Evolutionary conservation across 1,284 basidiomycete species (phyloP).

Genomic region (Singerocomus rubriflavus): DNA sequence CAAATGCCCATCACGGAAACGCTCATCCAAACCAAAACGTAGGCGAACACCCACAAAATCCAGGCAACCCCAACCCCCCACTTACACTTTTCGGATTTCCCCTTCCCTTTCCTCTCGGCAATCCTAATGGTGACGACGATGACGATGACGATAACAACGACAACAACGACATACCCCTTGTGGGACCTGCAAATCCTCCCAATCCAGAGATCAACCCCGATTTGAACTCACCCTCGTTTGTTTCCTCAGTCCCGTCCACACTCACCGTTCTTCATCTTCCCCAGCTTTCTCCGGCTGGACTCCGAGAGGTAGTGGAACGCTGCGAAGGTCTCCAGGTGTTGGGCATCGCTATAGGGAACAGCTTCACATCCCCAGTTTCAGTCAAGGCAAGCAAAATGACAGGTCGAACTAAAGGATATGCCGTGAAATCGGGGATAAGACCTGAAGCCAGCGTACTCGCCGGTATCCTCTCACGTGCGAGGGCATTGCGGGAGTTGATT

Average conservation of each 20-base stretch:
- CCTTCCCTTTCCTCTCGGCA: conserved; percentile 13
- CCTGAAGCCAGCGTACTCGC: conserved; percentile 16
- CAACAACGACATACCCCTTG: not conserved
- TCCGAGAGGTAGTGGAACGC: conserved; percentile 22
- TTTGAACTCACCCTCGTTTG: conserved; percentile 3
- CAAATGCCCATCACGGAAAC: conserved; percentile 2
- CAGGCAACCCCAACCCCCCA: conserved; percentile 4
- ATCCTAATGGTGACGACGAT: not conserved
- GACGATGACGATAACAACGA: not conserved
- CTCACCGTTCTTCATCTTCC: conserved; percentile 25
- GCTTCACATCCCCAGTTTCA: conserved; percentile 7
- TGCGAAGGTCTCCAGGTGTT: conserved; percentile 16
- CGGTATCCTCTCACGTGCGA: conserved; percentile 17
- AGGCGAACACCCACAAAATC: conserved; percentile 2
- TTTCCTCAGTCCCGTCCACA: conserved; percentile 16
- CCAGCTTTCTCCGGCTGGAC: conserved; percentile 21
- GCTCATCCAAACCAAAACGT: conserved; percentile 5
- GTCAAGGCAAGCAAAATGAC: not conserved
- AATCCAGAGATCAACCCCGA: not conserved
- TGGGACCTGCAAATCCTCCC: conserved; percentile 4
- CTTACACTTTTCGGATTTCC: conserved; percentile 11
- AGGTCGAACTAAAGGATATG: not conserved
- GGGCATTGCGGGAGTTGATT: conserved; percentile 15
- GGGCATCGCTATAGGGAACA: conserved; percentile 20
- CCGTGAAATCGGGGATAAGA: not conserved